Conservation (phyloP, 1,284 basidiomycete genomes). For the Rhodotorula mucilaginosa region DNA sequence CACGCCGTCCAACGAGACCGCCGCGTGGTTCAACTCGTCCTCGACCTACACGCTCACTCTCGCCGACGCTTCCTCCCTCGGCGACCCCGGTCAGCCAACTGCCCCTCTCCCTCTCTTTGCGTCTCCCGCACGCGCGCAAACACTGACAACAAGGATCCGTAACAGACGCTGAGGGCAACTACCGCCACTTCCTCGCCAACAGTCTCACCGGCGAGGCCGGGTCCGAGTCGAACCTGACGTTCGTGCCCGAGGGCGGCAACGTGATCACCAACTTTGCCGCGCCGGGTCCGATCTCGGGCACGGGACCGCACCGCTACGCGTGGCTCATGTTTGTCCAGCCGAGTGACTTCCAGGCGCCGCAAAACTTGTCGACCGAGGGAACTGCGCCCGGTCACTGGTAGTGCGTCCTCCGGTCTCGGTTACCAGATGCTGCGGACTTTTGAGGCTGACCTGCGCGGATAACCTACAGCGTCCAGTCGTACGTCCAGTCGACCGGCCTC, state of each 20-base stretch:
- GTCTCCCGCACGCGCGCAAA: too few species aligned
- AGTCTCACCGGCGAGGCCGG: slow-evolving; percentile 57
- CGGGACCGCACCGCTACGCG: slow-evolving; percentile 56
- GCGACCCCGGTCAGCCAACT: slow-evolving; percentile 24
- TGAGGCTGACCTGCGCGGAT: too few species aligned
- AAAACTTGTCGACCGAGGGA: slow-evolving; percentile 56
- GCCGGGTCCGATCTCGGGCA: slow-evolving; percentile 53
- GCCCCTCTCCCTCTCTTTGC: too few species aligned
- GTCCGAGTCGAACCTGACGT: slow-evolving; percentile 19
- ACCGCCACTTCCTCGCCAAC: slow-evolving; percentile 72
- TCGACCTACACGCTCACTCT: slow-evolving; percentile 62
- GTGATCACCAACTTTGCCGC: slow-evolving; percentile 64
- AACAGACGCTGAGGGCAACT: slow-evolving; percentile 34
- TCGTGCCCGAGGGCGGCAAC: slow-evolving; percentile 31
- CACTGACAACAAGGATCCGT: too few species aligned
- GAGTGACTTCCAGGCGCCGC: slow-evolving; percentile 61
- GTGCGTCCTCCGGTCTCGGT: not conserved
- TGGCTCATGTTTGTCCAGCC: slow-evolving; percentile 65
- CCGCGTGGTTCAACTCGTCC: slow-evolving; percentile 23
- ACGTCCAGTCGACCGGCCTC: slow-evolving; percentile 48
- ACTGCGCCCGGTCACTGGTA: slow-evolving; percentile 58
- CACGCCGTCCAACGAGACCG: slow-evolving; percentile 22
- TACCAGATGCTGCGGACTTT: too few species aligned
- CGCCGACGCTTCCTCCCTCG: slow-evolving; percentile 59
- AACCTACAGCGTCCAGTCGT: slow-evolving; percentile 42